Evolutionary conservation across 139 green algal genomes (phyloP), one percentile per base, ranked within the genome.

Genomic region (Auxenochlorella pyrenoidosa): DNA sequence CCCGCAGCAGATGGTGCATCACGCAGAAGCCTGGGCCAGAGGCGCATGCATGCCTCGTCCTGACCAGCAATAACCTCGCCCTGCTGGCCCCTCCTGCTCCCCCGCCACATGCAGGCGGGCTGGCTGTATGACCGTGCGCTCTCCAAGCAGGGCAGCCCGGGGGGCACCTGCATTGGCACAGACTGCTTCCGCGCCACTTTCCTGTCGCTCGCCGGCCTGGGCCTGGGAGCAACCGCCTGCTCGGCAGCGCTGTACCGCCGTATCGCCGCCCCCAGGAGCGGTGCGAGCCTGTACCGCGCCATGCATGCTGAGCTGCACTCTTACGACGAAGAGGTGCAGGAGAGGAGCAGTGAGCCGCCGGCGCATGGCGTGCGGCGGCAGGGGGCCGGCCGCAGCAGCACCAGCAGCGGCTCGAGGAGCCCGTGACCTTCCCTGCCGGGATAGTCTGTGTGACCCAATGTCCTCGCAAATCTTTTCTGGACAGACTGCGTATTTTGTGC

Each of bases 141-240:
- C 44, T 24, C 40, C 40, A 44, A 40, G 24, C 82, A 89, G 10
- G 70, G 58, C 38, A 34, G 13, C 30, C 12, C 26, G 1, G 70
- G 71, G 59, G 85, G 75, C 60, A 82, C 77, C 5, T 94, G 91
- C 85, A 28, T 80, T 0, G 91, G 91, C 18, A 47, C 68, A 8
- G 81, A 89, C 78, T 94, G 91, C 86, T 94, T 93, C 84, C 85
- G 71, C 28, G 15, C 24, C 32, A 83, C 90, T 43, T 94, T 92
- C 71, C 34, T 92, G n/a, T 54, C 89, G 0, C 40, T 90, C 54
- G 83, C 89, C 8, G 86, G n/a, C 6, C 59, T 93, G 38, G 79
- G 70, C 30, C 24, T 32, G 5, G 44, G 54, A 21, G 76, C 85
- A 26, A 79, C 87, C 22, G 30, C 36, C 0, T n/a, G 75, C 0